phyloP scores from a whole-genome alignment of 129 eudicot species.

The Lactuca sativa region DNA sequence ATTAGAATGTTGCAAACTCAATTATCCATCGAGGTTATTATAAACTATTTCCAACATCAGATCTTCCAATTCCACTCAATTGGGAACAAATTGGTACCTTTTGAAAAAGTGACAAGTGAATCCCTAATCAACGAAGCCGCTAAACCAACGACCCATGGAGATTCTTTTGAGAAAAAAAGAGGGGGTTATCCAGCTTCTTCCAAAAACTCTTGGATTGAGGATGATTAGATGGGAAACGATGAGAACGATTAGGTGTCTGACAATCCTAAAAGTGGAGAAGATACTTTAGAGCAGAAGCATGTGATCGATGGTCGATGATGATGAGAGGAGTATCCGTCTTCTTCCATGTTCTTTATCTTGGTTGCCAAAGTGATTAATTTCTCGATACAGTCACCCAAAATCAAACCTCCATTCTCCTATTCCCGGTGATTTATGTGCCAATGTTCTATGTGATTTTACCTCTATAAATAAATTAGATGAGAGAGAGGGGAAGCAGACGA shows the following conservation, averaged over 20 bases:
- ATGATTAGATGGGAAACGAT: constrained; percentile 7
- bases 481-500: too few relatives aligned
- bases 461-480: too few relatives aligned
- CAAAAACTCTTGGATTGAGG: constrained; percentile 22
- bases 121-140: constrained; percentile 61
- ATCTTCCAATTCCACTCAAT: constrained; percentile 96
- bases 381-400: too few relatives aligned
- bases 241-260: constrained; percentile 1
- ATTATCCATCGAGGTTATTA: constrained; percentile 48
- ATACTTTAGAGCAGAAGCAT: too few relatives aligned
- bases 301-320: too few relatives aligned
- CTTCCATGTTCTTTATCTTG: too few relatives aligned
- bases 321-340: too few relatives aligned
- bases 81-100: constrained; percentile 4
- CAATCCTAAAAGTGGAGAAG: constrained; percentile 13
- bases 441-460: too few relatives aligned
- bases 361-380: too few relatives aligned
- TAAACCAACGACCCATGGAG: constrained; percentile 74
- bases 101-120: constrained; percentile 8
- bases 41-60: constrained; percentile 63
- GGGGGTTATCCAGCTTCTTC: constrained; percentile 57
- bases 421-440: too few relatives aligned
- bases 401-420: too few relatives aligned
- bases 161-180: constrained; percentile 30
- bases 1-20: constrained; percentile 25